Evolutionary conservation across 495 filamentous ascomycete species (phyloP).

Genomic region (Penicillium nucicola): DNA sequence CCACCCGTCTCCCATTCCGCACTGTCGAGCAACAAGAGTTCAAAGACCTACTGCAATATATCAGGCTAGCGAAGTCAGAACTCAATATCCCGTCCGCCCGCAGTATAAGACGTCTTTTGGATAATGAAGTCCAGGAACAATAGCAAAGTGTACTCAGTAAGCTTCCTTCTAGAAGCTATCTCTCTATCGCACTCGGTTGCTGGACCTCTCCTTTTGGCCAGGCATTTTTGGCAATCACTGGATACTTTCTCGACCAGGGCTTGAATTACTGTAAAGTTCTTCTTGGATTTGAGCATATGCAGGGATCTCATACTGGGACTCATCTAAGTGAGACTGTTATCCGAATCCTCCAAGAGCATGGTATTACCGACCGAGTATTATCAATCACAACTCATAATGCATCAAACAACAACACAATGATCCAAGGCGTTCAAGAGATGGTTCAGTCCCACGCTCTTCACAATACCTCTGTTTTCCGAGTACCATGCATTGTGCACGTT

Average conservation of each 20-base stretch:
- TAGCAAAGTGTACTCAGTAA: neutral
- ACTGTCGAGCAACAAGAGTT: neutral
- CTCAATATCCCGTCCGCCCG: neutral
- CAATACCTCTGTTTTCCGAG: neutral
- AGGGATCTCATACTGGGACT: constrained; percentile 6
- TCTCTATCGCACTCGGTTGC: constrained; percentile 16
- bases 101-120: neutral
- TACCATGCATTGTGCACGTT: constrained; percentile 12
- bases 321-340: constrained; percentile 10
- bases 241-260: constrained; percentile 11
- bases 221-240: constrained; percentile 16
- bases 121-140: neutral
- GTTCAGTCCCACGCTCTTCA: neutral
- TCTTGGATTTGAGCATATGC: constrained; percentile 16
- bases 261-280: constrained; percentile 15
- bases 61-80: neutral
- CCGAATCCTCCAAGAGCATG: constrained; percentile 4
- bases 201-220: constrained; percentile 14
- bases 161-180: neutral
- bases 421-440: constrained; percentile 5
- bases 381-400: constrained; percentile 18
- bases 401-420: constrained; percentile 17
- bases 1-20: neutral
- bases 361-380: constrained; percentile 6
- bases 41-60: neutral